Percentiles rank a stretch among this genome's conserved stretches.
phyloP scores from a whole-genome alignment of 192 early-diverging fungal species.

The Backusella mclennaniae region DNA sequence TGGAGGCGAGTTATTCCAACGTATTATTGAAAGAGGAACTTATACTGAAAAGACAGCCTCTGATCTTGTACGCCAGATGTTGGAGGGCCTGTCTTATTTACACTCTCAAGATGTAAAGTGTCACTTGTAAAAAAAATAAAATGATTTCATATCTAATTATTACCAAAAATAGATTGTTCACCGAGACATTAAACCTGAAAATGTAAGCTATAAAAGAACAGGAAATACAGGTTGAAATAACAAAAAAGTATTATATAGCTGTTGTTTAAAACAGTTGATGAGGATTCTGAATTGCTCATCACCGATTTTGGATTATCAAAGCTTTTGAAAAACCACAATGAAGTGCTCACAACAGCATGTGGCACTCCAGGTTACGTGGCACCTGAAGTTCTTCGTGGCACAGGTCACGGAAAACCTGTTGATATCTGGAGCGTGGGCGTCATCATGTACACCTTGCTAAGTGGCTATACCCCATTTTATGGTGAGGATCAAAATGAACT shows the following conservation, averaged over 20 bases:
- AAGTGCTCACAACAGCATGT: constrained; percentile 66
- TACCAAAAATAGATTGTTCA: constrained; percentile 62
- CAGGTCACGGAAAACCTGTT: constrained; percentile 62
- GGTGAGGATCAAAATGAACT: constrained; percentile 56
- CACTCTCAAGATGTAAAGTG: constrained; percentile 61
- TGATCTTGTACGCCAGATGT: constrained; percentile 62
- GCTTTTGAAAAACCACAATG: constrained; percentile 51
- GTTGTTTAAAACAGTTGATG: constrained; percentile 43
- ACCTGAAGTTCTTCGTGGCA: constrained; percentile 65
- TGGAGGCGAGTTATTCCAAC: constrained; percentile 83
- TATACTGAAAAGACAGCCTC: constrained; percentile 77
- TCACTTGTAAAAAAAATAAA: neutral
- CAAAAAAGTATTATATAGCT: constrained; percentile 13
- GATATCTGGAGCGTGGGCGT: constrained; percentile 80
- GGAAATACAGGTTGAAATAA: neutral
- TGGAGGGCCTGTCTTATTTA: constrained; percentile 78
- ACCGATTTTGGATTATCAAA: constrained; percentile 79
- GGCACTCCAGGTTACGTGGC: constrained; percentile 63
- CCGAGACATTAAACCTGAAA: constrained; percentile 80
- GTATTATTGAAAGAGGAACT: constrained; percentile 64
- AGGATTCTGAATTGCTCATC: constrained; percentile 56
- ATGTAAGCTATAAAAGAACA: constrained; percentile 39
- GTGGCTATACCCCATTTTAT: constrained; percentile 71
- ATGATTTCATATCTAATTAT: neutral
- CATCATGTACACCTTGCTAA: constrained; percentile 71